phyloP scores from a whole-genome alignment of 2,329 filamentous ascomycete species.

The Sphaerostilbella broomeana region DNA sequence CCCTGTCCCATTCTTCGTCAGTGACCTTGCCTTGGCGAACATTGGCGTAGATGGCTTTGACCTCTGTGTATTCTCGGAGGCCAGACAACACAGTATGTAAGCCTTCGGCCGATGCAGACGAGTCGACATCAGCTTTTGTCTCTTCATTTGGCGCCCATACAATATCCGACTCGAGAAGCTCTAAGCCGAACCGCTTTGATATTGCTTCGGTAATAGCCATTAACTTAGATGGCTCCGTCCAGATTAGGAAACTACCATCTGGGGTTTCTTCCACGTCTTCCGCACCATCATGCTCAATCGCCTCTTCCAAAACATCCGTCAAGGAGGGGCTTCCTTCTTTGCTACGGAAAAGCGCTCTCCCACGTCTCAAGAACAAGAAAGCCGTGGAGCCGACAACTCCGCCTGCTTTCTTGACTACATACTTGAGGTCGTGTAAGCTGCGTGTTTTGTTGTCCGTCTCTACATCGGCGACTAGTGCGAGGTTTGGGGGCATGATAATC shows the following conservation, averaged over 20 bases:
- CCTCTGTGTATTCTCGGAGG: conserved; percentile 61
- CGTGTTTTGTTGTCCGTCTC: conserved; percentile 77
- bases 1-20: conserved; percentile 48
- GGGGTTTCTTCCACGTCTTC: conserved; percentile 63
- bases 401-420: conserved; percentile 62
- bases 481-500: conserved; percentile 67
- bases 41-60: conserved; percentile 78
- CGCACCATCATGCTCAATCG: conserved; percentile 72
- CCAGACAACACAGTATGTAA: conserved; percentile 54
- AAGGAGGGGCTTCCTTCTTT: conserved; percentile 47
- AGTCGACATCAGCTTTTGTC: conserved; percentile 59
- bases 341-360: conserved; percentile 62
- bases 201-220: conserved; percentile 40
- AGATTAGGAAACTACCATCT: conserved; percentile 62
- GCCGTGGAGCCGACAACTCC: conserved; percentile 66
- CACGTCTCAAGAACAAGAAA: conserved; percentile 80
- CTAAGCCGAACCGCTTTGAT: conserved; percentile 55
- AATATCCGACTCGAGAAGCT: conserved; percentile 70
- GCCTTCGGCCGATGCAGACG: conserved; percentile 45
- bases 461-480: conserved; percentile 76
- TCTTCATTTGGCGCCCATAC: conserved; percentile 81
- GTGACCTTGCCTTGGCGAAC: conserved; percentile 42
- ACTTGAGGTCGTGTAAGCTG: conserved; percentile 65
- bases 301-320: conserved; percentile 70
- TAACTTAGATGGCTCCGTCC: conserved; percentile 30